Base-by-base conservation (phyloP, 1,284 basidiomycete species). In the Microstroma glucosiphilum region DNA sequence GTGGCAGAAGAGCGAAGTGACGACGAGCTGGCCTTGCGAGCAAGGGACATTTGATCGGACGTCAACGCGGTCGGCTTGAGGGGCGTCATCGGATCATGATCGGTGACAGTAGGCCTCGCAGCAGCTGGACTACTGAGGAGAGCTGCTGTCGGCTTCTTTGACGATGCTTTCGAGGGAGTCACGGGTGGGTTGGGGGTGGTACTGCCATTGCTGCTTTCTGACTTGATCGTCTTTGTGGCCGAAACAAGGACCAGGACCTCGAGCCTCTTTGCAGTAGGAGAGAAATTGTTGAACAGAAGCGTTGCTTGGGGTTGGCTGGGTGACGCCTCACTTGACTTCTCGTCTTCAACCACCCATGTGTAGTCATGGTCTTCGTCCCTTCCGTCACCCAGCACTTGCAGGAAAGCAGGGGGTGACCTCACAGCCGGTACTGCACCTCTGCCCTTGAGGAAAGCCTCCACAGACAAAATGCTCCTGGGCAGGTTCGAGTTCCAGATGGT, bases 401-500 rank as follows among this genome's bases (percentile, higher is more conserved):
- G 37, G 57, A 69, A 75, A 0, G 60, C 43, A 21, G 73, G 70
- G 30, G 76, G 76, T 23, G 64, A 64, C 51, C 67, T 69, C 60
- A 76, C 63, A 6, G 67, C 66, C 2, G 75, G 80, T 6, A 82
- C 60, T 8, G 72, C 69, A 2, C 76, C 76, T 23, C 68, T 46
- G 0, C 62, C 61, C 66, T 79, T 79, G 49, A 79, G 70, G 37
- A 76, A 71, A 8, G 60, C 66, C 64, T 81, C 81, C 42, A 82
- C 66, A 3, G 62, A 59, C 25, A 69, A 63, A 21, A 82, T 72
- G 4, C 75, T 70, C 21, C 73, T 62, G 2, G 79, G 77, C 41
- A 81, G 61, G 46, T 73, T 75, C 1, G 88, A 84, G 75, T 96
- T 96, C 79, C 92, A 88, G 81, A 89, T 86, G 40, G 89, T 86